phyloP scores from a whole-genome alignment of 2,329 filamentous ascomycete species.

The Thermoascus crustaceus region DNA sequence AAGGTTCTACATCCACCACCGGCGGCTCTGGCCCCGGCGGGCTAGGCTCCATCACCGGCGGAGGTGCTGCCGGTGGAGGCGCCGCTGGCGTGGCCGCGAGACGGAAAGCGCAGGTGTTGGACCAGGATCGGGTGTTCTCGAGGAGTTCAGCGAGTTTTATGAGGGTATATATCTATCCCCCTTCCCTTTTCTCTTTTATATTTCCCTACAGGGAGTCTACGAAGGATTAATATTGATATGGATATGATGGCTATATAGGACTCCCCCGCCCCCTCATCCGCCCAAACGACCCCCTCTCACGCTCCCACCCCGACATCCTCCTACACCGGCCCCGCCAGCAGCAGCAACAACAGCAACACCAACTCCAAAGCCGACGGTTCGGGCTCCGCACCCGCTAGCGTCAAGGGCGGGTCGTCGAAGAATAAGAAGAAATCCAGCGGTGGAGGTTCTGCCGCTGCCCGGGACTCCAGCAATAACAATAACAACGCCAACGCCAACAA shows the following conservation, averaged over 20 bases:
- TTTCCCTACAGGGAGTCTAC: not conserved
- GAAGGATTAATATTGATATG: not conserved
- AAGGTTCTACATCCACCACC: slow-evolving; percentile 66
- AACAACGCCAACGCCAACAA: slow-evolving; percentile 24
- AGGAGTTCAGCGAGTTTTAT: slow-evolving; percentile 42
- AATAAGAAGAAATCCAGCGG: slow-evolving; percentile 34
- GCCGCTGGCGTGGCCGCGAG: slow-evolving; percentile 19
- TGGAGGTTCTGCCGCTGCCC: slow-evolving; percentile 8
- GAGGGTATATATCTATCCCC: slow-evolving; percentile 27
- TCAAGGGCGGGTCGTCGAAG: slow-evolving; percentile 26
- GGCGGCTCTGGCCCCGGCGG: slow-evolving; percentile 37
- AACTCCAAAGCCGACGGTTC: slow-evolving; percentile 20
- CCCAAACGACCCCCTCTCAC: slow-evolving; percentile 39
- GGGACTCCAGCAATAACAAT: slow-evolving; percentile 17
- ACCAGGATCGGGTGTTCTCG: slow-evolving; percentile 41
- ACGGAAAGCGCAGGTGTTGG: slow-evolving; percentile 38
- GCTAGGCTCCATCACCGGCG: slow-evolving; percentile 24
- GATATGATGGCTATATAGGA: slow-evolving; percentile 22
- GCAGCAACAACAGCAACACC: slow-evolving; percentile 12
- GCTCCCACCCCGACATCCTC: slow-evolving; percentile 38
- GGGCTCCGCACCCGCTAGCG: slow-evolving; percentile 19
- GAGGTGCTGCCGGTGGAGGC: slow-evolving; percentile 7
- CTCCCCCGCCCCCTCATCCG: slow-evolving; percentile 36
- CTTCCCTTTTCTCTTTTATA: not conserved
- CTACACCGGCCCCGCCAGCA: slow-evolving; percentile 18